Evolutionary conservation across 495 filamentous ascomycete genomes (phyloP).

Genomic region (Neurospora sp.): DNA sequence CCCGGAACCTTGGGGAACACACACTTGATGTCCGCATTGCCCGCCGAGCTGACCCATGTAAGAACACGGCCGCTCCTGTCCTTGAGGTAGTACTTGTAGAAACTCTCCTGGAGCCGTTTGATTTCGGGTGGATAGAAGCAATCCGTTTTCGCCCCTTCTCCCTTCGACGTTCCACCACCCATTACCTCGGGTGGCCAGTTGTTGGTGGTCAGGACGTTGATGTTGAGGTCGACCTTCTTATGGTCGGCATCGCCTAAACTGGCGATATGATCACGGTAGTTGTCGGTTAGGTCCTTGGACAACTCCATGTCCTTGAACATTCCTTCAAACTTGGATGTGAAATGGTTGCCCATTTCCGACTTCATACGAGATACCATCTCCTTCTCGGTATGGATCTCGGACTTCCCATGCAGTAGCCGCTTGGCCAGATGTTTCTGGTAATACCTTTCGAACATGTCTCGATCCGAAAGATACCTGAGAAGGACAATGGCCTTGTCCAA

Average conservation of each 20-base stretch:
- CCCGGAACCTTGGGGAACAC: conserved; percentile 57
- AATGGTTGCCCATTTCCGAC: conserved; percentile 85
- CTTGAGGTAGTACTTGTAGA: conserved; percentile 80
- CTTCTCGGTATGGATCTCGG: conserved; percentile 78
- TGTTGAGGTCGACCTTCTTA: conserved; percentile 63
- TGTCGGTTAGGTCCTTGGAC: conserved; percentile 71
- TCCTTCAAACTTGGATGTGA: conserved; percentile 83
- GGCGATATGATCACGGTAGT: conserved; percentile 60
- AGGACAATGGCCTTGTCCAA: conserved; percentile 86
- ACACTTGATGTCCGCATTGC: conserved; percentile 77
- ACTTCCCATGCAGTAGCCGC: conserved; percentile 74
- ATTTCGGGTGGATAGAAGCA: conserved; percentile 69
- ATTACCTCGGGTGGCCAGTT: conserved; percentile 90
- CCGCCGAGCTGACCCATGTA: conserved; percentile 62
- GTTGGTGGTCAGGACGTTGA: conserved; percentile 82
- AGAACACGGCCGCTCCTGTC: conserved; percentile 80
- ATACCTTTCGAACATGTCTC: conserved; percentile 94
- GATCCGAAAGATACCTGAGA: conserved; percentile 76
- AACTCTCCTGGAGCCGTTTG: conserved; percentile 68
- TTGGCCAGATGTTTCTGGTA: conserved; percentile 95
- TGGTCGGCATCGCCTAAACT: conserved; percentile 53
- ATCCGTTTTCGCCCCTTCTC: conserved; percentile 41
- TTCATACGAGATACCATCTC: conserved; percentile 97
- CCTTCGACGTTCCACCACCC: conserved; percentile 32
- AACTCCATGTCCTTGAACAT: conserved; percentile 98